Evolutionary conservation across 169 alveolate species (phyloP).

Genomic region (Neospora caninum): DNA sequence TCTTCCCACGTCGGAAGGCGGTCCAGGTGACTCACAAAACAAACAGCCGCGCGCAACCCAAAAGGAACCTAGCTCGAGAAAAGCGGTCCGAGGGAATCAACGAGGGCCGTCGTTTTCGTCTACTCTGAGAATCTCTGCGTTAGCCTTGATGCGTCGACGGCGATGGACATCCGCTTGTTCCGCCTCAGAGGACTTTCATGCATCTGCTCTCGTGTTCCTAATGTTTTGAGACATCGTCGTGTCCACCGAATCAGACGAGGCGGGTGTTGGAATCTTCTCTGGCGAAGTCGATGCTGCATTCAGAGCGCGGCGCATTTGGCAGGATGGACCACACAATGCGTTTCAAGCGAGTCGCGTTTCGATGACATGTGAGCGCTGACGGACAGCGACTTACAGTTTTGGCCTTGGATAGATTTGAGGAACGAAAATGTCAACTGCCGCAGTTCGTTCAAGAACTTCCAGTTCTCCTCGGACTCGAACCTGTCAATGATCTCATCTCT

Average conservation of each 20-base stretch:
- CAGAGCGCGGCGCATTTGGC: background rate
- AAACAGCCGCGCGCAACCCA: too few species aligned
- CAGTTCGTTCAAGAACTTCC: background rate
- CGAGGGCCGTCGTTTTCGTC: too few species aligned
- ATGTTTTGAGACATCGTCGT: background rate
- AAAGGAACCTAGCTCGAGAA: too few species aligned
- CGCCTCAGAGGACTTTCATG: background rate
- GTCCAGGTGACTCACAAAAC: too few species aligned
- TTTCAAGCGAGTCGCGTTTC: background rate
- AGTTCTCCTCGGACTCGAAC: background rate
- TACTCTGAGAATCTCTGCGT: too few species aligned
- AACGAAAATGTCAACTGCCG: background rate
- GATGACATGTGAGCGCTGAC: too few species aligned
- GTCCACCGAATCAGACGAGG: background rate
- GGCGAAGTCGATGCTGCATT: background rate
- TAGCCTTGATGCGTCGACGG: background rate
- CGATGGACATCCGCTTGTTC: background rate
- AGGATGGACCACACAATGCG: background rate
- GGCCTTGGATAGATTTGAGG: background rate
- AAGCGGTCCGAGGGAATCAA: too few species aligned
- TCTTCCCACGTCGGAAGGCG: too few species aligned
- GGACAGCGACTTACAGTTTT: background rate
- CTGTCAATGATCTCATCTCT: conserved; percentile 3
- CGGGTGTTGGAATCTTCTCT: background rate
- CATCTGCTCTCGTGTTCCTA: background rate